A percentile compares a stretch with the other conserved stretches of the same genome.
phyloP scores from a whole-genome alignment of 805 yeast genomes.

The Danielia reshetovae region DNA sequence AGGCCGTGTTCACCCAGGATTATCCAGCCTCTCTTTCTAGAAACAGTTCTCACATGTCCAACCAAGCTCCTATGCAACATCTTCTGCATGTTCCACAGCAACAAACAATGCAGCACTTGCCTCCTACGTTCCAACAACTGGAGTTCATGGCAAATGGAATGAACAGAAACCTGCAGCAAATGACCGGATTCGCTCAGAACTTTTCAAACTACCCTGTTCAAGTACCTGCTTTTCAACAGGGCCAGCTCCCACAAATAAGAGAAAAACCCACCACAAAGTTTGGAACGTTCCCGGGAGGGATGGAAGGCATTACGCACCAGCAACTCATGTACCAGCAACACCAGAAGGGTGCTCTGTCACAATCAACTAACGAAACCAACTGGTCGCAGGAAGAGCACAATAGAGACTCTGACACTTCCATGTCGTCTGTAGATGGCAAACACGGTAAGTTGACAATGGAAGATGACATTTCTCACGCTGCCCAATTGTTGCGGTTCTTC shows the following conservation, averaged over 20 bases:
- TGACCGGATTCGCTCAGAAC: conserved; percentile 2
- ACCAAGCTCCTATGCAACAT: conserved; percentile 1
- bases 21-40: conserved; percentile 11
- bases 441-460: conserved; percentile 35
- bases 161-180: conserved; percentile 1
- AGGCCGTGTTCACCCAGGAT: conserved; percentile 18
- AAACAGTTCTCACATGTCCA: conserved; percentile 8
- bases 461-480: conserved; percentile 40
- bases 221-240: conserved; percentile 1
- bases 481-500: conserved; percentile 39
- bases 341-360: conserved; percentile 20
- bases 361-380: conserved; percentile 40
- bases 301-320: conserved; percentile 11
- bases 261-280: background rate
- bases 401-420: conserved; percentile 40
- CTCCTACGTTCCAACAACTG: conserved; percentile 21
- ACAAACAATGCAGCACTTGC: conserved; percentile 48
- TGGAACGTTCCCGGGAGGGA: conserved; percentile 1
- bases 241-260: background rate
- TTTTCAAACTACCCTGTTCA: conserved; percentile 4
- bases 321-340: conserved; percentile 13
- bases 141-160: conserved; percentile 18
- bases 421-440: conserved; percentile 16
- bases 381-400: conserved; percentile 40
- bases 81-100: conserved; percentile 37